Conservation (phyloP, 2,329 filamentous ascomycete genomes). For the Anisogramma anomala region DNA sequence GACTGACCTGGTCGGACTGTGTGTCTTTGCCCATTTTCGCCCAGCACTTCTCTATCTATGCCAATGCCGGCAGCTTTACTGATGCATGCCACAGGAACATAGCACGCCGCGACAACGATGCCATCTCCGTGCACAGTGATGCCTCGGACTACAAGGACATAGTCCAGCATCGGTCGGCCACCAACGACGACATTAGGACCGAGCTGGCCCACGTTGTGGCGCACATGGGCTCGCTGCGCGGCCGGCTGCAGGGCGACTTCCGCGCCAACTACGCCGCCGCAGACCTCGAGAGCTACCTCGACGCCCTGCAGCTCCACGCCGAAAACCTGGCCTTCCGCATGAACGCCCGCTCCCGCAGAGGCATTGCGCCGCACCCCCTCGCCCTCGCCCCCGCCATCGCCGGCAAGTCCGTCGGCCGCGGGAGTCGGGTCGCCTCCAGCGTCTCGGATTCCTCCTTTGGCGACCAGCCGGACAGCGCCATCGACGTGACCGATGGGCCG, state of each 20-base stretch:
- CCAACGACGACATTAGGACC: conserved; percentile 15
- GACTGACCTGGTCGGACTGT: conserved; percentile 30
- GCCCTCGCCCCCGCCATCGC: conserved; percentile 1
- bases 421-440: conserved; percentile 6
- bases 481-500: conserved; percentile 25
- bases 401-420: conserved; percentile 1
- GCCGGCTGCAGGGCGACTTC: conserved; percentile 30
- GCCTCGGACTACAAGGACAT: conserved; percentile 4
- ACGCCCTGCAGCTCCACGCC: conserved; percentile 56
- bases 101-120: conserved; percentile 16
- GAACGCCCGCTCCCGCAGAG: conserved; percentile 1
- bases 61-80: not conserved
- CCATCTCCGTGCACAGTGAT: conserved; percentile 5
- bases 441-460: conserved; percentile 18
- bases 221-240: conserved; percentile 24
- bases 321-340: conserved; percentile 4
- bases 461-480: conserved; percentile 30
- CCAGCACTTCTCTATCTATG: not conserved
- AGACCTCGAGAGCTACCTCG: conserved; percentile 55
- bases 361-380: conserved; percentile 10
- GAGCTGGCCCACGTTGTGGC: conserved; percentile 25
- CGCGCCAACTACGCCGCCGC: conserved; percentile 58
- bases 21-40: conserved; percentile 15
- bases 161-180: not conserved
- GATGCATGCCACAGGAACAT: conserved; percentile 7